Evolutionary conservation across 2,329 filamentous ascomycete genomes (phyloP).

Genomic region (Pezicula neosporulosa): DNA sequence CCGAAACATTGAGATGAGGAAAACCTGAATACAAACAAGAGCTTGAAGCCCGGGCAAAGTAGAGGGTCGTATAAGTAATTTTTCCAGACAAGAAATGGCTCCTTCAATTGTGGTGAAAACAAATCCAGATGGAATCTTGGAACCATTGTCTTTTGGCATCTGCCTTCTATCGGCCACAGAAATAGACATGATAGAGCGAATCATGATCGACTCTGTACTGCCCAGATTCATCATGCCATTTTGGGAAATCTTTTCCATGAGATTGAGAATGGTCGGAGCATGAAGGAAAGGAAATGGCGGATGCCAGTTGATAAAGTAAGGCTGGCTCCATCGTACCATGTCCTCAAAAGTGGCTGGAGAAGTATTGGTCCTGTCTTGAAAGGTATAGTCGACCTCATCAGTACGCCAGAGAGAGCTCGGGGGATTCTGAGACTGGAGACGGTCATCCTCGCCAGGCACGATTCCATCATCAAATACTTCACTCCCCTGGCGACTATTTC

Average conservation of each 20-base stretch:
- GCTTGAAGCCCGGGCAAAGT: slow-evolving; percentile 46
- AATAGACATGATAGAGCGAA: slow-evolving; percentile 49
- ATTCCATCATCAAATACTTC: slow-evolving; percentile 34
- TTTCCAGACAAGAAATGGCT: slow-evolving; percentile 45
- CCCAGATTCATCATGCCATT: slow-evolving; percentile 26
- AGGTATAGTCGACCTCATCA: slow-evolving; percentile 28
- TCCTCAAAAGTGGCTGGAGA: slow-evolving; percentile 40
- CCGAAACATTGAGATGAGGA: slow-evolving; percentile 52
- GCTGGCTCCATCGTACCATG: slow-evolving; percentile 45
- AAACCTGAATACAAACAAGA: slow-evolving; percentile 49
- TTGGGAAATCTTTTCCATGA: slow-evolving; percentile 40
- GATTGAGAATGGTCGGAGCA: slow-evolving; percentile 45
- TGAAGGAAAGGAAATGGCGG: slow-evolving; percentile 53
- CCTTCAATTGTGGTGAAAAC: slow-evolving; percentile 47
- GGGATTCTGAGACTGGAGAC: slow-evolving; percentile 29
- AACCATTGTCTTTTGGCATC: slow-evolving; percentile 11
- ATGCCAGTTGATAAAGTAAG: slow-evolving; percentile 57
- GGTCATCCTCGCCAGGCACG: slow-evolving; percentile 56
- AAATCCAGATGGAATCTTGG: slow-evolving; percentile 36
- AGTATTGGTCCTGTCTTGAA: not conserved
- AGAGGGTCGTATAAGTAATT: slow-evolving; percentile 42
- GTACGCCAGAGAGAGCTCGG: slow-evolving; percentile 31
- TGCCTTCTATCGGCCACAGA: slow-evolving; percentile 51
- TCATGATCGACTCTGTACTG: slow-evolving; percentile 36
- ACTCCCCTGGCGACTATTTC: slow-evolving; percentile 17